Percentiles rank a stretch among this genome's conserved stretches.
Evolutionary conservation across 2,329 filamentous ascomycete genomes (phyloP).

Genomic region (Laburnicola sp.): DNA sequence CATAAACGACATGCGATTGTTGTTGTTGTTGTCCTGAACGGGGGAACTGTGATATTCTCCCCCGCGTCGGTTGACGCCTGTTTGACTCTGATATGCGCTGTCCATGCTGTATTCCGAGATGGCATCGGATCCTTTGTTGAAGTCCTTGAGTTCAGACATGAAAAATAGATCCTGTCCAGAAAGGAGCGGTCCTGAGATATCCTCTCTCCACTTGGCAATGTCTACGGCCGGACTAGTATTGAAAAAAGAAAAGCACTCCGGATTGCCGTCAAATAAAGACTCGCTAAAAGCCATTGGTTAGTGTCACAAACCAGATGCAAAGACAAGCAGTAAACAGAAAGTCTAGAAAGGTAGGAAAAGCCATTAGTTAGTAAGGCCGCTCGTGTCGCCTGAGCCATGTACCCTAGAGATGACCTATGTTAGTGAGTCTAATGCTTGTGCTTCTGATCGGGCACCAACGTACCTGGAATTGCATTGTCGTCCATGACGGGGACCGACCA

Average conservation of each 20-base stretch:
- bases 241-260: slow-evolving; percentile 37
- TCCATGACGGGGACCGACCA: not conserved
- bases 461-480: slow-evolving; percentile 3
- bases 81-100: slow-evolving; percentile 48
- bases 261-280: slow-evolving; percentile 43
- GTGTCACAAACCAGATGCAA: slow-evolving; percentile 27
- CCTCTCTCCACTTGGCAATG: slow-evolving; percentile 49
- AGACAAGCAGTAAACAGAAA: slow-evolving; percentile 17
- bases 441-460: not conserved
- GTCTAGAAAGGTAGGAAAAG: slow-evolving; percentile 17
- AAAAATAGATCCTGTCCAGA: slow-evolving; percentile 42
- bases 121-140: slow-evolving; percentile 36
- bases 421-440: slow-evolving; percentile 25
- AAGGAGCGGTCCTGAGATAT: slow-evolving; percentile 40
- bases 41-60: slow-evolving; percentile 23
- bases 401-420: slow-evolving; percentile 39
- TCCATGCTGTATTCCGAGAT: slow-evolving; percentile 49
- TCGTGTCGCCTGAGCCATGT: not conserved
- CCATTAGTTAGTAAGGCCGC: slow-evolving; percentile 24
- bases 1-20: slow-evolving; percentile 34
- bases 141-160: slow-evolving; percentile 40
- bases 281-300: slow-evolving; percentile 45
- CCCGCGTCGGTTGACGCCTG: slow-evolving; percentile 41
- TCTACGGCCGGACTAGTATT: slow-evolving; percentile 34
- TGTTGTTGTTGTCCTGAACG: slow-evolving; percentile 34